Base-by-base conservation (phyloP, 441 rosid genomes). In the Gossypium davidsonii region DNA sequence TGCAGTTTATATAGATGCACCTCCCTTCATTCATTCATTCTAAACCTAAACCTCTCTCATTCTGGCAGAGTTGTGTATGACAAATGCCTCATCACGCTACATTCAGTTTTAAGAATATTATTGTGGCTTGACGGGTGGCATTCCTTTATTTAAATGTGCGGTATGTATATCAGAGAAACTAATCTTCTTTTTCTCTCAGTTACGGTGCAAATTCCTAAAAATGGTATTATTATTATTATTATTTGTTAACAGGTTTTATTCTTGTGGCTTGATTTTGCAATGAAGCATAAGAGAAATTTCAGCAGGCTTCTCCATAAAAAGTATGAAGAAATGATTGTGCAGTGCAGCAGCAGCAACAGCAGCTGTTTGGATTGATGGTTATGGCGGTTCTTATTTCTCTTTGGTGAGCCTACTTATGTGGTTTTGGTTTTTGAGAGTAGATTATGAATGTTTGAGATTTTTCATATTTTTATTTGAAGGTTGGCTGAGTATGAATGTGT, bases 81-180 rank as follows among this genome's bases (percentile, higher is more conserved):
- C 79, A 71, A 83, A 78, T 78, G 18, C 86, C 91, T 83, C 89
- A 71, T 88, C 89, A 69, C 81, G 88, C 91, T 85, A 85, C 88
- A 76, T 80, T 83, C 82, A 73, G 78, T 74, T 80, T 34, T 59
- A 76, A 74, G 81, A 77, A 80, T 74, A 56, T 64, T 53, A 68
- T 74, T 79, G 94, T 77, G 81, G 90, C 85, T 82, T 85, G 92
- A 77, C 80, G 69, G 91, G 94, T 87, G 85, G 85, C 78, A 79
- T 74, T 82, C 73, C 78, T 79, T 77, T 84, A 83, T 89, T 82
- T 83, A 70, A 76, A 74, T 78, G 77, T 85, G 87, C 75, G 91
- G 91, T 89, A 86, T 56, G 84, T 53, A 10, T 57, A 25, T 55
- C 14, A 12, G 12, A 53, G 53, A 39, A 65, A 10, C n/a, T 23